phyloP scores from a whole-genome alignment of 73 alveolate genomes.

The Durusdinium trenchii region DNA sequence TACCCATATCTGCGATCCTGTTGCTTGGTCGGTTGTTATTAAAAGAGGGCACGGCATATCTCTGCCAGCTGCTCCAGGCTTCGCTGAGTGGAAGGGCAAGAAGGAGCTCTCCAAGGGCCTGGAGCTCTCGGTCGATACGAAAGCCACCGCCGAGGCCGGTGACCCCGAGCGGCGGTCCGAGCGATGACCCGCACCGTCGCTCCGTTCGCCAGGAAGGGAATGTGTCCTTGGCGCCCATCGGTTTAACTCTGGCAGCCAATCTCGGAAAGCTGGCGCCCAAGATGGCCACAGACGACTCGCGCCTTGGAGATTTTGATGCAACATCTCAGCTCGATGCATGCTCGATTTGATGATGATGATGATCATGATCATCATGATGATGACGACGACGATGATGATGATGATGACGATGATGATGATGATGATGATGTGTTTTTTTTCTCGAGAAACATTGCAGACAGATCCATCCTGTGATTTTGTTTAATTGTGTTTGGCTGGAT shows the following conservation, averaged over 20 bases:
- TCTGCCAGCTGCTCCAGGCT: constrained; percentile 8
- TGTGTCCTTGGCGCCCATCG: constrained; percentile 71
- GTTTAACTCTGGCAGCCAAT: constrained; percentile 49
- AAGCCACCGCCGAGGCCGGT: constrained; percentile 62
- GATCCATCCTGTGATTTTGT: too few species aligned
- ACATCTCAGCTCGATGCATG: not conserved
- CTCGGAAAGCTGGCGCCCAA: constrained; percentile 59
- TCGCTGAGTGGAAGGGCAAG: constrained; percentile 85
- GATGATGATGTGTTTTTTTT: too few species aligned
- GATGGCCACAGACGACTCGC: constrained; percentile 67
- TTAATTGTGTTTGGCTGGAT: too few species aligned
- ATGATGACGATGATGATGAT: too few species aligned
- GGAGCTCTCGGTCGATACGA: constrained; percentile 45
- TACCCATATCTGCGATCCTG: too few species aligned
- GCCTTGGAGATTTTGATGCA: not conserved
- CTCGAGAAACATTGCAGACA: too few species aligned
- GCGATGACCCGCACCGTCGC: not conserved
- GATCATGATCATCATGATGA: too few species aligned
- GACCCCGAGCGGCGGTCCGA: not conserved
- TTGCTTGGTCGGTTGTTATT: too few species aligned
- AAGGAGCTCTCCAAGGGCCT: constrained; percentile 64
- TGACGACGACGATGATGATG: too few species aligned
- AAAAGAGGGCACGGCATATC: not conserved
- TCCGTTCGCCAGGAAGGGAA: constrained; percentile 47
- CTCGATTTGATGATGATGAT: too few species aligned